A percentile compares a stretch with the other conserved stretches of the same genome.
These are phyloP conservation scores for Cairneyella variabilis DNA, from an alignment of 495 filamentous ascomycete species.

Conservation along the genomic window DNA sequence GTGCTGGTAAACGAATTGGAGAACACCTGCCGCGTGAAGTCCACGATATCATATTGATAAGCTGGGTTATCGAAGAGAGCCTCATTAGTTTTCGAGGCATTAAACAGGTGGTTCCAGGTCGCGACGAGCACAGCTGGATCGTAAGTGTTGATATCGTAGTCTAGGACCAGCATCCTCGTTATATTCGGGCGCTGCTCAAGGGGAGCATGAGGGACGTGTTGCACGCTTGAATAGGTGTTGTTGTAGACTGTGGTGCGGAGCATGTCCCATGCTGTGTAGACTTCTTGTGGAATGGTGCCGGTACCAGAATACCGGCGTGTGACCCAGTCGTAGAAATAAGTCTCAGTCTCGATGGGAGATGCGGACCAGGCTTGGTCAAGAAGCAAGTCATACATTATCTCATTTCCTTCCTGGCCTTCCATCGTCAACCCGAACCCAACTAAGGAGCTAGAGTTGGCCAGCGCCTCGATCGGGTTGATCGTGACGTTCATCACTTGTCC, in stretches of 20 bases:
- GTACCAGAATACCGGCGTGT: constrained; percentile 38
- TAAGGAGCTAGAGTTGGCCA: constrained; percentile 33
- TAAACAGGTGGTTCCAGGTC: constrained; percentile 39
- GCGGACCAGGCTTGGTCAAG: constrained; percentile 48
- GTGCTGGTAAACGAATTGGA: constrained; percentile 41
- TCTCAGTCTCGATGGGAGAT: constrained; percentile 38
- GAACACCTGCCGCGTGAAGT: constrained; percentile 48
- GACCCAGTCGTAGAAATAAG: constrained; percentile 48
- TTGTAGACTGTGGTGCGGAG: constrained; percentile 46
- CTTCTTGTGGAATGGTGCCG: constrained; percentile 28
- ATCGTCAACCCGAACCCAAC: constrained; percentile 45
- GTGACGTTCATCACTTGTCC: constrained; percentile 49
- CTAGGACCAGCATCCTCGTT: constrained; percentile 33
- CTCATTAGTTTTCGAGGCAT: constrained; percentile 29
- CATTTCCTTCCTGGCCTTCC: constrained; percentile 53
- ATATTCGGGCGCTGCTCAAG: constrained; percentile 41
- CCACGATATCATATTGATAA: constrained; percentile 47
- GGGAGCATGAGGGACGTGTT: constrained; percentile 44
- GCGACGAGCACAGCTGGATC: constrained; percentile 34
- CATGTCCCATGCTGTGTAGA: constrained; percentile 46
- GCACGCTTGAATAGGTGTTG: constrained; percentile 42
- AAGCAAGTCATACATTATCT: constrained; percentile 48
- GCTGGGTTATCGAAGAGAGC: constrained; percentile 41
- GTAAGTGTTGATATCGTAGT: constrained; percentile 42
- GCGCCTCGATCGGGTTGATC: constrained; percentile 41